Evolutionary conservation across 225 moss, liverwort and hornwort species (phyloP), one percentile per base, ranked within the genome.

Genomic region (Marchantia paleacea): DNA sequence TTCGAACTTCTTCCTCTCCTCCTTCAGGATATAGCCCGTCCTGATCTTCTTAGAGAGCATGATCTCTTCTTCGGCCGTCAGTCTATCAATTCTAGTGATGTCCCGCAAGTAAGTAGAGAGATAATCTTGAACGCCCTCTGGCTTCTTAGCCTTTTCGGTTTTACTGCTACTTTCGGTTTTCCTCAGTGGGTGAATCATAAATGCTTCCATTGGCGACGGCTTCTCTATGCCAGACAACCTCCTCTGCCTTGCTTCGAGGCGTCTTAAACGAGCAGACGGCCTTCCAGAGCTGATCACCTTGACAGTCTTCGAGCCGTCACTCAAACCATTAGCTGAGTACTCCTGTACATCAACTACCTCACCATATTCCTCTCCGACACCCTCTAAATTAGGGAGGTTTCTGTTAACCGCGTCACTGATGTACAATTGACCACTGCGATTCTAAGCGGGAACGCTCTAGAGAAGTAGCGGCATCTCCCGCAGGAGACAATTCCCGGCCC

Each of bases 61-160:
- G 68, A 93, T 75, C 85, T 97, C 97, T 81, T 97, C 97, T 24
- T 89, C 93, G 76, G 79, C 86, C 30, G 97, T 92, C n/a, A 97
- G 93, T 72, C 94, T 91, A 69, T 97, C 94, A 78, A 93, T 93
- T 85, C 90, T 97, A 10, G 89, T 92, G 57, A 97, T 97, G 76
- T 94, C 97, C 77, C 97, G 90, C 83, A 97, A 80, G 73, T 94
- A 97, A 0, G 94, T 94, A 24, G 97, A 94, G 54, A 97, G 73
- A 77, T 97, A 97, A 79, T 92, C 92, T 83, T 94, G 97, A n/a
- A 97, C 89, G 76, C 92, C 89, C 60, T 97, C 97, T 52, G 77
- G 55, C 83, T 91, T 91, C 62, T 77, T 77, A 20, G 78, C 53
- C 82, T 90, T 92, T 31, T 84, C 90, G 52, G 81, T 81, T 64